These are phyloP conservation scores for Ceratobasidium sp. DNA, from an alignment of 1,284 basidiomycete genomes.

Conservation along the genomic window DNA sequence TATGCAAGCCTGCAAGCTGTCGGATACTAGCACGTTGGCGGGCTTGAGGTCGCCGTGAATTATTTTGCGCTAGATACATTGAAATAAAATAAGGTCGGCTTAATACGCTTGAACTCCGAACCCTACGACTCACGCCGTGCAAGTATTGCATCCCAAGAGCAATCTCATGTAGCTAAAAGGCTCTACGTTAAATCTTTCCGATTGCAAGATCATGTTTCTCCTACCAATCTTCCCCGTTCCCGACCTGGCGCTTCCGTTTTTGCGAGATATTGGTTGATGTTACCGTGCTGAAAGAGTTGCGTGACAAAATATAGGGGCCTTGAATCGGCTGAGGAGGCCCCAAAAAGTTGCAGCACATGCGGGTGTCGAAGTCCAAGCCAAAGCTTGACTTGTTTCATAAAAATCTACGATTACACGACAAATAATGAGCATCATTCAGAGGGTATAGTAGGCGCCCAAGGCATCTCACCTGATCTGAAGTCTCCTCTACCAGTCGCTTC, in stretches of 20 bases:
- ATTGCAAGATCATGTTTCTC: conserved; percentile 25
- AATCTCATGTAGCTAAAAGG: conserved; percentile 62
- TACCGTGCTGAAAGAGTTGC: conserved; percentile 69
- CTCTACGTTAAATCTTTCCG: not conserved
- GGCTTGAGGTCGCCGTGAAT: conserved; percentile 48
- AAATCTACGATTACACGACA: conserved; percentile 2
- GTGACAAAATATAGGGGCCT: conserved; percentile 63
- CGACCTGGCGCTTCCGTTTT: conserved; percentile 57
- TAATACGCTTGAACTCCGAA: conserved; percentile 6
- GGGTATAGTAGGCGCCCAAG: not conserved
- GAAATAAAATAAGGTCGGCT: not conserved
- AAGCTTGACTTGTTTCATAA: conserved; percentile 36
- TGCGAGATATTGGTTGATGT: conserved; percentile 63
- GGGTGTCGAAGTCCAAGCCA: conserved; percentile 38
- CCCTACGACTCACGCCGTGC: conserved; percentile 61
- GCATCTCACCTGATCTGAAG: conserved; percentile 25
- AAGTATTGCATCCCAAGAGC: conserved; percentile 64
- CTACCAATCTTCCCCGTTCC: conserved; percentile 2
- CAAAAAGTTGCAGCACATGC: conserved; percentile 45
- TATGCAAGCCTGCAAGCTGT: conserved; percentile 64
- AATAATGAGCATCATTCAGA: not conserved
- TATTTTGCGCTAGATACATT: conserved; percentile 55
- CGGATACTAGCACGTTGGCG: conserved; percentile 67
- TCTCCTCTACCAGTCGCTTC: conserved; percentile 37
- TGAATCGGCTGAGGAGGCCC: conserved; percentile 31